These are phyloP conservation scores for Chondrus crispus DNA, from an alignment of 23 red algal species.

Conservation along the genomic window DNA sequence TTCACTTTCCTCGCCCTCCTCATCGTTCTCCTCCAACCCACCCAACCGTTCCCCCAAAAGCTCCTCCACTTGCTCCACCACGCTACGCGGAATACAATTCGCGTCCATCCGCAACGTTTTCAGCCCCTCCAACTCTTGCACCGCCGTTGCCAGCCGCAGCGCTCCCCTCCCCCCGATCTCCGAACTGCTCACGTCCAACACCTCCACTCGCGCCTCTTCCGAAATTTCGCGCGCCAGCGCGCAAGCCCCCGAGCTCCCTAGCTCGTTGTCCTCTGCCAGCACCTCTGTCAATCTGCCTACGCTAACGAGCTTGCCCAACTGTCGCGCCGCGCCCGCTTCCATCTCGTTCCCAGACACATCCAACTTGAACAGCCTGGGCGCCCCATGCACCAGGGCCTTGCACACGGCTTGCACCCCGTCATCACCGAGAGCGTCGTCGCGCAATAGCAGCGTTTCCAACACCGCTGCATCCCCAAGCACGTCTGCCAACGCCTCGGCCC, in stretches of 20 bases:
- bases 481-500: slow-evolving; percentile 59
- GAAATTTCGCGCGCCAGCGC: slow-evolving; percentile 54
- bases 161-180: slow-evolving; percentile 46
- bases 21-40: slow-evolving; percentile 46
- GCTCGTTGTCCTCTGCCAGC: slow-evolving; percentile 81
- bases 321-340: slow-evolving; percentile 11
- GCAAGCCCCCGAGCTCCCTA: slow-evolving; percentile 64
- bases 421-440: slow-evolving; percentile 67
- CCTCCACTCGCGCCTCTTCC: not conserved
- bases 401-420: slow-evolving; percentile 56
- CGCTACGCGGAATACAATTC: slow-evolving; percentile 21
- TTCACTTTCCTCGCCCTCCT: slow-evolving; percentile 37
- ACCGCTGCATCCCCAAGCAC: slow-evolving; percentile 27
- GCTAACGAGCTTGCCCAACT: slow-evolving; percentile 35
- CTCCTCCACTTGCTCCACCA: slow-evolving; percentile 18
- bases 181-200: slow-evolving; percentile 10
- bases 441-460: slow-evolving; percentile 64
- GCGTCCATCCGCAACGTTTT: slow-evolving; percentile 15
- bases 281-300: slow-evolving; percentile 24
- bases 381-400: slow-evolving; percentile 28
- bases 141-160: slow-evolving; percentile 34
- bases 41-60: slow-evolving; percentile 40
- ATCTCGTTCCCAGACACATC: slow-evolving; percentile 89
- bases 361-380: slow-evolving; percentile 50
- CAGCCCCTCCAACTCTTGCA: not conserved